Conservation (phyloP, 192 early-diverging fungal species). For the Podila clonocystis region DNA sequence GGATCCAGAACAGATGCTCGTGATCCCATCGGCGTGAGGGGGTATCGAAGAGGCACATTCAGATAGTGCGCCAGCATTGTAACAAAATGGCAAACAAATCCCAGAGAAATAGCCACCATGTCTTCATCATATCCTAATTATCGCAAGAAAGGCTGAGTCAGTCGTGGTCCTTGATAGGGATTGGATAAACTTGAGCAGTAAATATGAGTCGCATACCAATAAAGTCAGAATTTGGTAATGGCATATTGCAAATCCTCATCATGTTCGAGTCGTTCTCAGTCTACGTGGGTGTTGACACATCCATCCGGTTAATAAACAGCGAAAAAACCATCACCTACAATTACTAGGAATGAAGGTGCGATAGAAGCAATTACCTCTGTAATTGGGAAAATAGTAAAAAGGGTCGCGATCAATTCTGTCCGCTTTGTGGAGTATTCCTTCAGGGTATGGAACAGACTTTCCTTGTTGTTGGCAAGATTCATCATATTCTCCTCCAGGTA, state of each 20-base stretch:
- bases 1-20: conserved; percentile 69
- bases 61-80: conserved; percentile 77
- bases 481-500: conserved; percentile 57
- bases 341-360: background rate
- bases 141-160: background rate
- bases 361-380: conserved; percentile 52
- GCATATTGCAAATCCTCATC: conserved; percentile 58
- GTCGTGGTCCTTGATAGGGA: background rate
- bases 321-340: background rate
- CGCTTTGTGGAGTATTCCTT: conserved; percentile 49
- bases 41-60: conserved; percentile 75
- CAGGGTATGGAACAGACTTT: conserved; percentile 50
- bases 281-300: conserved; percentile 18
- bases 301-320: background rate
- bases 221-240: conserved; percentile 68
- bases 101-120: conserved; percentile 71
- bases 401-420: conserved; percentile 64
- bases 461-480: conserved; percentile 53
- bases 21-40: conserved; percentile 79
- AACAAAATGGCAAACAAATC: conserved; percentile 74
- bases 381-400: conserved; percentile 69
- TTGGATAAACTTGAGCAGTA: background rate
- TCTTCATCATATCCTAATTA: conserved; percentile 65
- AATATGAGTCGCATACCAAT: conserved; percentile 21
- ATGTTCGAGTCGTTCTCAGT: conserved; percentile 53